Evolutionary conservation across 2,329 filamentous ascomycete species (phyloP), one percentile per base, ranked within the genome.

Genomic region (Calonectria hongkongensis): DNA sequence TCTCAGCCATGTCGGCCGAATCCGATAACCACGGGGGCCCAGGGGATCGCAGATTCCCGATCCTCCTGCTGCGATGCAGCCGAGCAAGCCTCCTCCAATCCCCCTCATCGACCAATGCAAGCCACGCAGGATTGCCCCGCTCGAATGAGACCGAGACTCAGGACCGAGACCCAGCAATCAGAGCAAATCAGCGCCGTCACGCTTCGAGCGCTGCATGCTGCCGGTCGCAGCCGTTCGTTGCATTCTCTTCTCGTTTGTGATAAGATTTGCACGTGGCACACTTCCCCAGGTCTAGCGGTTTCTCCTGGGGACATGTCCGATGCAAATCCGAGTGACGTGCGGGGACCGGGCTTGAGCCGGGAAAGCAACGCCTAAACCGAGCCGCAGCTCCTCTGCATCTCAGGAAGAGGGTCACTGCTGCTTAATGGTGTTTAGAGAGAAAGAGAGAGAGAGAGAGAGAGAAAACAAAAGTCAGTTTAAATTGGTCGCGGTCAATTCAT

Each of bases 21-120:
- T 72, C 70, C 66, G 66, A 72, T 45, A 27, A 66, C 62, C 43
- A 51, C 51, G 58, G 50, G 50, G 60, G 39, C 66, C 60, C 66
- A 70, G 45, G 66, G 65, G 27, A 72, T 72, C 70, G 70, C 70
- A 72, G 70, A 72, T 72, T 66, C 27, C 70, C 60, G 66, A 70
- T 70, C 66, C 66, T 70, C 51, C 36, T 72, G 43, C 54, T 72
- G 45, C 66, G 51, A 62, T 63, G 66, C 60, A 66, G 70, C 66
- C 54, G 45, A 62, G 51, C 62, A 56, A 48, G 43, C 33, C 25
- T 67, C 41, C 21, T 47, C 66, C 70, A 69, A 45, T 62, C 60
- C 65, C 65, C 47, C 48, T 63, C 70, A 63, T 65, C 65, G 69
- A 54, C 74, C 78, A 74, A 74, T 78, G 77, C 74, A 79, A 79